A percentile compares a stretch with the other conserved stretches of the same genome.
phyloP scores from a whole-genome alignment of 768 basidiomycete genomes.

The Mycena vitilis region DNA sequence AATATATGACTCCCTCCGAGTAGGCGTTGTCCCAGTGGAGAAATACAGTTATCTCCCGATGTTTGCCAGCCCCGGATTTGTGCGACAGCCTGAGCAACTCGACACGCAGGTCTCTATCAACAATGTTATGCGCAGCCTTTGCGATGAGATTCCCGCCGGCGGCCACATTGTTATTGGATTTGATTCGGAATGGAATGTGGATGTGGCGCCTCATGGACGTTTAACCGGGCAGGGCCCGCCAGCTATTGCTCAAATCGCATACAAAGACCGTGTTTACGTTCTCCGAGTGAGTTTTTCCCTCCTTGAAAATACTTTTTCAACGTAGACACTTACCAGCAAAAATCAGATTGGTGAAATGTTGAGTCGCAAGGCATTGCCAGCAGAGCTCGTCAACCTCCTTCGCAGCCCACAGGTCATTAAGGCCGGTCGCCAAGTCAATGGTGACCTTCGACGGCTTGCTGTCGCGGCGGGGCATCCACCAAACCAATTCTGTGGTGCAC shows the following conservation, averaged over 20 bases:
- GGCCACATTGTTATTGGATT: neutral
- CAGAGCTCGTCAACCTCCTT: neutral
- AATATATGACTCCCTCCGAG: slow-evolving; percentile 28
- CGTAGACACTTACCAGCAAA: no score
- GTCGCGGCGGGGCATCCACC: neutral
- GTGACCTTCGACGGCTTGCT: slow-evolving; percentile 3
- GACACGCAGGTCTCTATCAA: neutral
- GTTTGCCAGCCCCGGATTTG: neutral
- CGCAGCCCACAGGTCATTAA: neutral
- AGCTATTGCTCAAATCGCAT: neutral
- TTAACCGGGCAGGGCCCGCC: slow-evolving; percentile 2
- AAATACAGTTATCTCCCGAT: slow-evolving; percentile 37
- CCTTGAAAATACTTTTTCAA: no score
- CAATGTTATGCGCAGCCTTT: neutral
- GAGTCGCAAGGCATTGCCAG: neutral
- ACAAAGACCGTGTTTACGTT: neutral
- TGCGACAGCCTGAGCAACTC: no score
- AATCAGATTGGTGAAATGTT: slow-evolving; percentile 12
- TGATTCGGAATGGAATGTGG: slow-evolving; percentile 12
- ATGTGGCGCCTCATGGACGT: slow-evolving; percentile 4
- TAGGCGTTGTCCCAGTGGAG: slow-evolving; percentile 39
- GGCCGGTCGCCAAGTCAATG: neutral
- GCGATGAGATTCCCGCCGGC: neutral
- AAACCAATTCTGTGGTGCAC: neutral
- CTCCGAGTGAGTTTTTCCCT: neutral